These are phyloP conservation scores for Psilocybe cyanescens DNA, from an alignment of 768 basidiomycete species.

Conservation along the genomic window DNA sequence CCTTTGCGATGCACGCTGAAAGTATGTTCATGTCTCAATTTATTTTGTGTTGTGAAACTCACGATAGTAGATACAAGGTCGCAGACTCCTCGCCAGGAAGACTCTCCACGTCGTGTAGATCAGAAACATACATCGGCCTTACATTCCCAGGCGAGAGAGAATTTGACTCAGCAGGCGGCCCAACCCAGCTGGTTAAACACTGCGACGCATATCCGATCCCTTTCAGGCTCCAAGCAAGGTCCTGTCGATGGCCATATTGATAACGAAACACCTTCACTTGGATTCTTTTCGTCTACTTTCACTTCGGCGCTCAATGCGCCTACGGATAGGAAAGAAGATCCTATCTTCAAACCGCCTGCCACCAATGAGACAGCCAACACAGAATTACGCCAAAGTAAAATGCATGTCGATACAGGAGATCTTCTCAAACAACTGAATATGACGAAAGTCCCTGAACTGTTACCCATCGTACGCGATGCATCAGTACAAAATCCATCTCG, in stretches of 20 bases:
- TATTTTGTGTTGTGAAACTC: neutral
- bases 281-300: constrained; percentile 20
- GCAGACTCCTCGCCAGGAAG: neutral
- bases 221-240: neutral
- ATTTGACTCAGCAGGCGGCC: neutral
- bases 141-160: neutral
- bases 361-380: neutral
- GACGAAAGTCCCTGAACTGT: neutral
- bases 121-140: neutral
- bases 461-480: neutral
- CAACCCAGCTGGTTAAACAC: neutral
- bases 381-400: neutral
- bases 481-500: neutral
- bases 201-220: neutral
- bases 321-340: neutral
- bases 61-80: neutral
- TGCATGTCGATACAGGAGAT: neutral
- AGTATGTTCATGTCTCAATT: neutral
- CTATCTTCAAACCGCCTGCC: neutral
- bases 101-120: neutral
- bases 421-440: neutral
- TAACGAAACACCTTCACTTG: constrained; percentile 15
- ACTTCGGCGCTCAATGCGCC: constrained; percentile 10
- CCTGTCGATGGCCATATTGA: neutral
- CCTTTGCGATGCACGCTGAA: neutral